phyloP scores from a whole-genome alignment of 148 eudicot species.

The Gaultheria prostrata region DNA sequence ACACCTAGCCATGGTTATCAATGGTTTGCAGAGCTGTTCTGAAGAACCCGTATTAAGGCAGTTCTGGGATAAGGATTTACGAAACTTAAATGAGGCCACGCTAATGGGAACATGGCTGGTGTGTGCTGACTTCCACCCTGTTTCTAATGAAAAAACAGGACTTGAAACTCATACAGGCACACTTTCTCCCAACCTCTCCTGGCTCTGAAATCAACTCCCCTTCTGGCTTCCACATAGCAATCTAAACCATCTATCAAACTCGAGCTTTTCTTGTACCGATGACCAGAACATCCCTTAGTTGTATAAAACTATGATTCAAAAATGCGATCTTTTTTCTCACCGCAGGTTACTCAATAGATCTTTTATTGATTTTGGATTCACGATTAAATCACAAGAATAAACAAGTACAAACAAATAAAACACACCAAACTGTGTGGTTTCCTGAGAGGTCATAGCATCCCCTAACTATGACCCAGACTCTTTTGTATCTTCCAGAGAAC shows the following conservation, averaged over 20 bases:
- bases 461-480: not conserved
- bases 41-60: not conserved
- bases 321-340: not conserved
- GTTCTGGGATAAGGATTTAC: not conserved
- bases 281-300: not conserved
- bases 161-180: not conserved
- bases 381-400: not conserved
- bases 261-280: not conserved
- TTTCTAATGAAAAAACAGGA: not conserved
- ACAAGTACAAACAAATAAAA: not conserved
- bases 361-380: not conserved
- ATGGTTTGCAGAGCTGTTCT: not conserved
- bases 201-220: not conserved
- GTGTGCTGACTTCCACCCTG: not conserved
- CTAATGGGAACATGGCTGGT: not conserved
- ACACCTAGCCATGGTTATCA: not conserved
- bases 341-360: not conserved
- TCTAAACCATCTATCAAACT: not conserved
- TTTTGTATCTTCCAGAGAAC: not conserved
- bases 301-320: not conserved
- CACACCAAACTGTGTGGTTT: not conserved
- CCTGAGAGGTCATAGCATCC: slow-evolving; percentile 7
- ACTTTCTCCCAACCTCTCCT: not conserved
- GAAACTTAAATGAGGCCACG: not conserved
- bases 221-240: not conserved